A percentile compares a stretch with the other conserved stretches of the same genome.
Evolutionary conservation across 2,329 filamentous ascomycete species (phyloP).

Genomic region (Onygenales sp.): DNA sequence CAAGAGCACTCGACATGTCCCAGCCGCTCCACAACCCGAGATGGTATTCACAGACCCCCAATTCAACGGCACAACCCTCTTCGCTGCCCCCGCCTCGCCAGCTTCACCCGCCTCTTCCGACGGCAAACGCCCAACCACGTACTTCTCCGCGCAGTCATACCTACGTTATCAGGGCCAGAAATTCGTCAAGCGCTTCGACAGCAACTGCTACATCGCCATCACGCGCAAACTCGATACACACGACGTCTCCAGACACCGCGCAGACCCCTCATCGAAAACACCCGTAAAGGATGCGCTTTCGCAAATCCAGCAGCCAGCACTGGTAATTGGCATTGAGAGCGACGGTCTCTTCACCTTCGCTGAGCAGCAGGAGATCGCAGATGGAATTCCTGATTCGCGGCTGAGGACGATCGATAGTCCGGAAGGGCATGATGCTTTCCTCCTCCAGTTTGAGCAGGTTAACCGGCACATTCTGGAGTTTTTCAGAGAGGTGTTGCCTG

Average conservation of each 20-base stretch:
- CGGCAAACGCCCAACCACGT: constrained; percentile 53
- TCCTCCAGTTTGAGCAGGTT: constrained; percentile 95
- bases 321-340: constrained; percentile 89
- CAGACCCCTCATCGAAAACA: constrained; percentile 27
- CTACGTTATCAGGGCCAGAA: constrained; percentile 93
- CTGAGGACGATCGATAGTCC: constrained; percentile 84
- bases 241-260: constrained; percentile 74
- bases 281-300: constrained; percentile 64
- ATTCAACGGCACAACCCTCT: constrained; percentile 55
- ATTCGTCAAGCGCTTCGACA: constrained; percentile 94
- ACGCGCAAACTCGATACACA: constrained; percentile 97
- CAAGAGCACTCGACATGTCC: constrained; percentile 44
- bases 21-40: constrained; percentile 15
- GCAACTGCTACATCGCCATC: constrained; percentile 98
- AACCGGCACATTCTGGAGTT: constrained; percentile 81
- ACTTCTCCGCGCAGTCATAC: constrained; percentile 97
- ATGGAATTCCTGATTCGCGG: constrained; percentile 65
- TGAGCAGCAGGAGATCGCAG: constrained; percentile 86
- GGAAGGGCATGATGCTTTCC: constrained; percentile 92
- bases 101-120: constrained; percentile 16
- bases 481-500: constrained; percentile 68
- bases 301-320: constrained; percentile 75
- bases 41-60: constrained; percentile 52
- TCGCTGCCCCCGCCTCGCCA: constrained; percentile 36
- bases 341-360: constrained; percentile 96